Percentiles rank a stretch among this genome's conserved stretches.
Evolutionary conservation across 192 early-diverging fungal species (phyloP).

Genomic region (Diversispora eburnea): DNA sequence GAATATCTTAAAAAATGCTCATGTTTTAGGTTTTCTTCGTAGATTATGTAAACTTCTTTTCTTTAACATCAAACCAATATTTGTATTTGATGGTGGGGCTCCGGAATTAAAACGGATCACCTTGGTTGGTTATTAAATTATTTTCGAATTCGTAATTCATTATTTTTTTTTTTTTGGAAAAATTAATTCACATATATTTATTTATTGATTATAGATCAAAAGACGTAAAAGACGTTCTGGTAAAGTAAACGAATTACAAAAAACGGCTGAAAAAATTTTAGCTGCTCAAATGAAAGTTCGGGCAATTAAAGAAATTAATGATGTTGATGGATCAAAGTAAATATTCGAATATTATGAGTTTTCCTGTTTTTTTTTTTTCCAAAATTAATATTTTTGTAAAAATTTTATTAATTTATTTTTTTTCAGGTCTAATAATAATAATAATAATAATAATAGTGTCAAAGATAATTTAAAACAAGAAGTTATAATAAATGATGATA

Average conservation of each 20-base stretch:
- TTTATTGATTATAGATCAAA: slow-evolving; percentile 35
- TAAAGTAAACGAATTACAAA: slow-evolving; percentile 52
- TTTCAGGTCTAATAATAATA: slow-evolving; percentile 31
- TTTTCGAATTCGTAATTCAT: not conserved
- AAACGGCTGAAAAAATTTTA: slow-evolving; percentile 81
- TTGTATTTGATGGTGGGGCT: slow-evolving; percentile 94
- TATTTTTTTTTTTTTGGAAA: slow-evolving; percentile 15
- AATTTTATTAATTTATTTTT: not conserved
- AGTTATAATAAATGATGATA: slow-evolving; percentile 26
- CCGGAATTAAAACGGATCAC: slow-evolving; percentile 82
- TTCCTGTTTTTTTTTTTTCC: not conserved
- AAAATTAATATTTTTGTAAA: not conserved
- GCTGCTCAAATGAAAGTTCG: slow-evolving; percentile 71
- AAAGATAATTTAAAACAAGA: slow-evolving; percentile 14
- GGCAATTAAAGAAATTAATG: slow-evolving; percentile 55
- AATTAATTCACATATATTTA: not conserved
- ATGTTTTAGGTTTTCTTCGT: slow-evolving; percentile 90
- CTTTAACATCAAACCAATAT: slow-evolving; percentile 86
- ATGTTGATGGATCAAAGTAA: slow-evolving; percentile 42
- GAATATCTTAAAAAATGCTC: slow-evolving; percentile 73
- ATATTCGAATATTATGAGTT: not conserved
- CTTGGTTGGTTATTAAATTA: slow-evolving; percentile 46
- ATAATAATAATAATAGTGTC: no score
- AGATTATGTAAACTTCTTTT: slow-evolving; percentile 92
- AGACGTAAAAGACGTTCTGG: slow-evolving; percentile 44